Base-by-base conservation (phyloP, 768 basidiomycete species). In the Scleroderma bovista region DNA sequence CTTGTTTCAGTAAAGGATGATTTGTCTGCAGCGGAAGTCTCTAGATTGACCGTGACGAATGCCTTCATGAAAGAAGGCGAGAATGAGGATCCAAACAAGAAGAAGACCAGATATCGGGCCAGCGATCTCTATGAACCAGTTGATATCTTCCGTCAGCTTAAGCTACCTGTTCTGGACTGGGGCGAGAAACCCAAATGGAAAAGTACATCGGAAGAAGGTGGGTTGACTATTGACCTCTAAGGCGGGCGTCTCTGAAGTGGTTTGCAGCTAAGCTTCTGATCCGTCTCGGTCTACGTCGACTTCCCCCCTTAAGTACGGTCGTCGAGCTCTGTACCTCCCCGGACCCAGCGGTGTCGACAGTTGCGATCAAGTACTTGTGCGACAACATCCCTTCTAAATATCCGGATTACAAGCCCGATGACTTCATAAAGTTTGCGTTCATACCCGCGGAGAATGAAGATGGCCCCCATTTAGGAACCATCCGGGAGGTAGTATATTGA, bases 121-220 rank as follows among this genome's bases (percentile, higher is more conserved):
- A 70, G 75, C 31, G 81, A 90, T 48, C 73, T 99, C 5, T 97
- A 94, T 58, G 95, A 97, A 60, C 95, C 96, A 1, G 55, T 75
- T 1, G 83, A 85, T 32, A 71, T 75, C 3, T 81, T 93, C 48
- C 77, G 90, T 13, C 73, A 79, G 44, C 70, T 98, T 6, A 78
- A 79, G 8, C 68, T 98, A 20, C 92, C 94, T 3, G 62, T 96
- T 3, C 74, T 98, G 38, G 91, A 93, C 57, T 99, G 95, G 95
- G 86, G 87, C 1, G 72, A 72, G 23, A 73, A 82, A 51, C 69
- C 70, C 1, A 93, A 86, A 63, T 99, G 95, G 95, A 77, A 79
- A 51, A 67, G 74, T 5, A 78, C 76, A 10, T 92, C 92, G 0
- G 91, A 93, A 24, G 94, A 96, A 84, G 92, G 93, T 88, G 36